Base-by-base conservation (phyloP, 768 basidiomycete genomes). In the Collybia mongolica region DNA sequence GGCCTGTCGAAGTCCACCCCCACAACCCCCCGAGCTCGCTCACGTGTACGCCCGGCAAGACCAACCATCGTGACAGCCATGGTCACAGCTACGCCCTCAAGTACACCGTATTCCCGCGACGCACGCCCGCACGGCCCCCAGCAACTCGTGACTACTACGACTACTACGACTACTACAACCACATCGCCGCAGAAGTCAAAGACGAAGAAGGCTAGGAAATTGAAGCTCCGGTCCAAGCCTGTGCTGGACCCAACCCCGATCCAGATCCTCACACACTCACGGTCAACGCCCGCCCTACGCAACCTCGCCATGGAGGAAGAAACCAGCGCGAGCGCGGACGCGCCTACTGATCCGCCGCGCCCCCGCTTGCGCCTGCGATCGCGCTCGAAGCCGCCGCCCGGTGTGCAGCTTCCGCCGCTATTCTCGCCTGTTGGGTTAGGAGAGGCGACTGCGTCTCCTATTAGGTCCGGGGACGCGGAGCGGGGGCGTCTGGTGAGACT, bases 241-340 rank as follows among this genome's bases (percentile, higher is more conserved):
- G 23, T 1, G 7, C 11, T 12, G 5, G 38, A 23, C 14, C 9
- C 20, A 46, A 6, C 39, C 12, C 39, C 6, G 19, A 15, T 19
- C 39, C 37, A 38, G 15, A 41, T 41, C 11, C 48, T 53, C 14
- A 22, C 55, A 4, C 51, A 44, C n/a, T 52, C 55, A 7, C 71
- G 67, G 47, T 81, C 79, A 15, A 81, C 78, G 0, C 78, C 77
- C 6, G 63, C 59, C 39, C 69, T 80, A 28, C 72, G 70, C 43
- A 61, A 72, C 37, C 54, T 60, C 18, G 9, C 11, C 15, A 22
- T 19, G 8, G 29, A 28, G 19, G 39, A 11, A 5, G 18, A 24
- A 12, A 24, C 23, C 9, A 35, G 2, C 18, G 26, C 24, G 20
- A 11, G 37, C 23, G n/a, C 24, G n/a, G 36, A 11, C 28, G 45